Evolutionary conservation across 768 basidiomycete genomes (phyloP), one percentile per base, ranked within the genome.

Genomic region (Suillus fuscotomentosus): DNA sequence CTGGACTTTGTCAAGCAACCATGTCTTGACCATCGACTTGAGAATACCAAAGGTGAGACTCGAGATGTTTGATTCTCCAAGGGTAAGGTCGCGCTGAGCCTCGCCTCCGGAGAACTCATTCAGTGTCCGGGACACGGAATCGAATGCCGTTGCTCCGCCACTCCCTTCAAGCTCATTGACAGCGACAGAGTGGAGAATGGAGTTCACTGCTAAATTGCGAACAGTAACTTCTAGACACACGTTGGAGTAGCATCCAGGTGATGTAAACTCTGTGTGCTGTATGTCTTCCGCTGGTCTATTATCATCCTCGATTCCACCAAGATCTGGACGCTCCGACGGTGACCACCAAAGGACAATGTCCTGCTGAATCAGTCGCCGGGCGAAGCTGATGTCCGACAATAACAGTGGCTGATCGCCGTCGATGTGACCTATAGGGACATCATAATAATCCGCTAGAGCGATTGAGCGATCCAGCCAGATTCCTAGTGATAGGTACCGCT

Each of bases 261-360:
- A 84, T 57, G 86, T 80, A 76, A 97, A 94, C 66, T 97, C 95
- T 0, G 94, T 92, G 64, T 88, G 89, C 14, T 88, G 87, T 31
- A 94, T 78, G 51, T 96, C 95, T 64, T 94, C 92, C 1, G 83
- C 78, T 1, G 88, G 85, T 54, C 89, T 83, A 61, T 84, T 84
- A 75, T 99, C 97, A 55, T 94, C 88, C 73, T 99, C 95, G 59
- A 90, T 84, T 4, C 97, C 97, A 41, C 97, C 97, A 0, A 99
- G 82, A 77, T 99, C 97, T 3, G 97, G 96, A 22, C 85, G 85
- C 38, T 93, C 88, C 4, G 89, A 86, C 2, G 90, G 84, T 10
- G 97, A 97, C 97, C 97, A 99, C 97, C 97, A 99, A 3, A 99
- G 81, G 3, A 98, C 82, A 71, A 93, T 88, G 70, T 99, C 97